Percentiles rank a stretch among this genome's conserved stretches.
Evolutionary conservation across 768 basidiomycete species (phyloP).

Genomic region (Lepiota subincarnata): DNA sequence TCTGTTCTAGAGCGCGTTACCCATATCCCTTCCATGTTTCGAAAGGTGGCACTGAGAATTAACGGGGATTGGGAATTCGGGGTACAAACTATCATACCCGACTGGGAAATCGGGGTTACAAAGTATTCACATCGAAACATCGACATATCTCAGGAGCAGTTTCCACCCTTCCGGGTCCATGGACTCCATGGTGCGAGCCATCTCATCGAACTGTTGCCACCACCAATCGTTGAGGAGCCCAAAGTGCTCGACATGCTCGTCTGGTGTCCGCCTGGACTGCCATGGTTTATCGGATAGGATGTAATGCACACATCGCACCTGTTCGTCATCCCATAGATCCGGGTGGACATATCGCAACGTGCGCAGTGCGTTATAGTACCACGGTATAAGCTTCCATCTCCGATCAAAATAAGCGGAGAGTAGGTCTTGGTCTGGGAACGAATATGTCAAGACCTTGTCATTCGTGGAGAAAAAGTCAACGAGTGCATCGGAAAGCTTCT

Average conservation of each 20-base stretch:
- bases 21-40: too few species aligned
- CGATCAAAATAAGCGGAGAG: slow-evolving; percentile 76
- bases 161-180: slow-evolving; percentile 45
- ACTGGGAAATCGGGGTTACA: slow-evolving; percentile 8
- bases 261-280: slow-evolving; percentile 46
- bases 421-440: slow-evolving; percentile 92
- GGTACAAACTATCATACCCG: not conserved
- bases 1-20: too few species aligned
- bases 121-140: slow-evolving; percentile 19
- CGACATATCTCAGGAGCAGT: slow-evolving; percentile 49
- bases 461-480: slow-evolving; percentile 47
- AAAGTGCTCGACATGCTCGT: slow-evolving; percentile 35
- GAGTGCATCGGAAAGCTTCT: slow-evolving; percentile 47
- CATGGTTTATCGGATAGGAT: slow-evolving; percentile 88
- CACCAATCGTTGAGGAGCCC: slow-evolving; percentile 67
- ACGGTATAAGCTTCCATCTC: slow-evolving; percentile 74
- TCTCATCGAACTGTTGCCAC: slow-evolving; percentile 65
- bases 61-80: not conserved
- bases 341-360: slow-evolving; percentile 73
- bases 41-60: too few species aligned
- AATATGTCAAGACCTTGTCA: slow-evolving; percentile 37
- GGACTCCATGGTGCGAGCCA: slow-evolving; percentile 39
- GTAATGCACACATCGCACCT: slow-evolving; percentile 85
- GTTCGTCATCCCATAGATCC: slow-evolving; percentile 77
- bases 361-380: slow-evolving; percentile 91